These are phyloP conservation scores for Vitis hybrid DNA, from an alignment of 177 flowering plant genomes.

Conservation along the genomic window DNA sequence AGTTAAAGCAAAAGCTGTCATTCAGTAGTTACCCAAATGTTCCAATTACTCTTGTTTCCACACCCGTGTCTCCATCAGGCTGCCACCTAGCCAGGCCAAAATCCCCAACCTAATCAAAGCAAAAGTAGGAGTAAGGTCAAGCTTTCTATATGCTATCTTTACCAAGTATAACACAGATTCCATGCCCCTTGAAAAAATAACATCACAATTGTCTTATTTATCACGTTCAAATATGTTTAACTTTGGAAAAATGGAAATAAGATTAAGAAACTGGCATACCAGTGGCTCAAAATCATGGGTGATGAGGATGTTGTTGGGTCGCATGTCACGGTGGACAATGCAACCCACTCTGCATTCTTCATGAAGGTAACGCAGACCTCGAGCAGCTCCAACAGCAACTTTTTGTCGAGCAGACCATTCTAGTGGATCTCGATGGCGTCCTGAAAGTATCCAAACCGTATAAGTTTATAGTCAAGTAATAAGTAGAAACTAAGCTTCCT, in stretches of 20 bases:
- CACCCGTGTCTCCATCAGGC: conserved; percentile 65
- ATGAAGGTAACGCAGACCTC: conserved; percentile 64
- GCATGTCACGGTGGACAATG: conserved; percentile 72
- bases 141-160: neutral
- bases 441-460: conserved; percentile 25
- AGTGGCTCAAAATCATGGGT: conserved; percentile 64
- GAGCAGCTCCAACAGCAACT: conserved; percentile 64
- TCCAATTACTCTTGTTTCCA: conserved; percentile 64
- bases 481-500: neutral
- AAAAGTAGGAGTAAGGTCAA: neutral
- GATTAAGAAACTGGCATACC: conserved; percentile 20
- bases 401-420: conserved; percentile 63
- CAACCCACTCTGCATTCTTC: conserved; percentile 77
- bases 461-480: neutral
- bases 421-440: conserved; percentile 37
- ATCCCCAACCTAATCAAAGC: conserved; percentile 50
- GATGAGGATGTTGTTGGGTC: conserved; percentile 64
- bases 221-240: neutral
- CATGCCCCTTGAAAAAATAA: neutral
- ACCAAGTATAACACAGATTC: neutral
- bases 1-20: neutral
- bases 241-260: neutral
- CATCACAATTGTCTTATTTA: neutral
- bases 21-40: conserved; percentile 49
- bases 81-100: conserved; percentile 71